Conservation (phyloP, 768 basidiomycete genomes). For the Floccularia luteovirens region DNA sequence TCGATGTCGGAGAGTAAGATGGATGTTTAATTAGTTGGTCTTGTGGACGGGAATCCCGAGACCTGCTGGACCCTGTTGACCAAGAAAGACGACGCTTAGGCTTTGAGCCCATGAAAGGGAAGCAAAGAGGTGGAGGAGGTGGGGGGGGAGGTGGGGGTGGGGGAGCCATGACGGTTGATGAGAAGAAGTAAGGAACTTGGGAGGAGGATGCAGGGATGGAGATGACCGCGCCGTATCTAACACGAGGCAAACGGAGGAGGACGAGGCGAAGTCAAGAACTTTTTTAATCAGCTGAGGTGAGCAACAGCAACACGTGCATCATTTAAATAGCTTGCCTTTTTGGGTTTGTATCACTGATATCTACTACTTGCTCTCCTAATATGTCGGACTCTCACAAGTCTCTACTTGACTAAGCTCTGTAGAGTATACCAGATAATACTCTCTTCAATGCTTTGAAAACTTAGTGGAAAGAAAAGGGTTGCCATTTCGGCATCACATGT, state of each 20-base stretch:
- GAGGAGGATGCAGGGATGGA: no score
- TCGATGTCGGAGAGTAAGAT: constrained; percentile 32
- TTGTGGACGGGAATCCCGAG: constrained; percentile 12
- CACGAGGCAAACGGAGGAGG: constrained; percentile 8
- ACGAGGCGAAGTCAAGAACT: constrained; percentile 1
- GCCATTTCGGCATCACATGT: no score
- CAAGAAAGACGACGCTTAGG: constrained; percentile 39
- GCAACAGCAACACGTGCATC: constrained; percentile 15
- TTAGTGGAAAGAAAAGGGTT: no score
- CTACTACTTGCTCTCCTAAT: no score
- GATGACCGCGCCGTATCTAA: constrained; percentile 1
- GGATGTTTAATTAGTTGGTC: constrained; percentile 29
- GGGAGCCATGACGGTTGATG: constrained; percentile 35
- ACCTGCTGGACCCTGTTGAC: constrained; percentile 28
- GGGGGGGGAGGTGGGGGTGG: constrained; percentile 51
- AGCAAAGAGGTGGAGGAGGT: constrained; percentile 49
- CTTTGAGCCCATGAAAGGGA: constrained; percentile 49
- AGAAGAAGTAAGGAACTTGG: constrained; percentile 12
- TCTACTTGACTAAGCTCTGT: no score
- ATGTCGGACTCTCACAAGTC: no score
- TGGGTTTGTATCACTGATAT: constrained; percentile 2
- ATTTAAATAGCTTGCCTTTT: constrained; percentile 7
- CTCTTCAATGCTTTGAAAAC: no score
- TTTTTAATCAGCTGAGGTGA: constrained; percentile 9
- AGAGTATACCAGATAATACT: no score